phyloP scores from a whole-genome alignment of 352 stramenopile genomes.

The Phytophthora rubi region DNA sequence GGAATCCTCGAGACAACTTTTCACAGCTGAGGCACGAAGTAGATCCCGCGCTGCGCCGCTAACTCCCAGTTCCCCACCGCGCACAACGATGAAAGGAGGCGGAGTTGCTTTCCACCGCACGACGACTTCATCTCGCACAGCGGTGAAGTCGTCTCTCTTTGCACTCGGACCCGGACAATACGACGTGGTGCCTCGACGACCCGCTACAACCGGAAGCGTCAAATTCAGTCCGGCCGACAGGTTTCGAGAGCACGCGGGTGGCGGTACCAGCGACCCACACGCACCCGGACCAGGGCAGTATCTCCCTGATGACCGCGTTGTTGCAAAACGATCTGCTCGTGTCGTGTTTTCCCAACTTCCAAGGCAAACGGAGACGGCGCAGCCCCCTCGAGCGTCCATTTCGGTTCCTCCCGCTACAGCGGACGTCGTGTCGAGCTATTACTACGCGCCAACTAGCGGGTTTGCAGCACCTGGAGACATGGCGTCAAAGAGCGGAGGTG shows the following conservation, averaged over 20 bases:
- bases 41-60: not conserved
- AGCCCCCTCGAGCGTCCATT: conserved; percentile 31
- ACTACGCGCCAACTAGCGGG: conserved; percentile 51
- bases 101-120: conserved; percentile 53
- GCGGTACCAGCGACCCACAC: conserved; percentile 24
- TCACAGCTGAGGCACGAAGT: conserved; percentile 21
- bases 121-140: conserved; percentile 39
- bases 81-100: conserved; percentile 30
- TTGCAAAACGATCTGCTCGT: conserved; percentile 31
- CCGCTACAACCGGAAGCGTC: conserved; percentile 34
- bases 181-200: conserved; percentile 39
- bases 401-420: conserved; percentile 34
- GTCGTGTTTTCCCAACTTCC: conserved; percentile 66
- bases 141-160: conserved; percentile 40
- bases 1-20: conserved; percentile 48
- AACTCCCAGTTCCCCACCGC: conserved; percentile 14
- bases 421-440: conserved; percentile 67
- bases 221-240: conserved; percentile 72
- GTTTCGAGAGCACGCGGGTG: conserved; percentile 57
- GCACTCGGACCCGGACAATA: conserved; percentile 67
- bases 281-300: conserved; percentile 61
- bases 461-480: conserved; percentile 37
- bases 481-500: conserved; percentile 20
- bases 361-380: conserved; percentile 38
- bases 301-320: conserved; percentile 44